These are phyloP conservation scores for Telopea speciosissima DNA, from an alignment of 177 flowering plant species.

Conservation along the genomic window DNA sequence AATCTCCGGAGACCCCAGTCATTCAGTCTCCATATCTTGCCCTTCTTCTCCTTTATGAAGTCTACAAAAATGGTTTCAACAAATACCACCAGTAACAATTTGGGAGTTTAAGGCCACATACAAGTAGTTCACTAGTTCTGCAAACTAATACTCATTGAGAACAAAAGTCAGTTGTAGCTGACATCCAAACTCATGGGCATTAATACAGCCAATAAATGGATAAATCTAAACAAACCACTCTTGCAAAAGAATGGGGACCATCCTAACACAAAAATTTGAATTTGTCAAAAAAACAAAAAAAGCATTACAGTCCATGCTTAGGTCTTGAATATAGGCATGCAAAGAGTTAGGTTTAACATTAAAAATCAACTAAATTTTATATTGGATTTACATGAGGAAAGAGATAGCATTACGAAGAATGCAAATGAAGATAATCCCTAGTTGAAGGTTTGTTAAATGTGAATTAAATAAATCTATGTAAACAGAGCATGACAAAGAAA, in stretches of 20 bases:
- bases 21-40: conserved; percentile 69
- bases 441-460: neutral
- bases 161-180: neutral
- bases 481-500: conserved; percentile 1
- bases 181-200: neutral
- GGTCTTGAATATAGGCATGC: too few relatives aligned
- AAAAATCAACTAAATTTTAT: neutral
- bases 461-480: neutral
- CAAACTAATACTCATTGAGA: neutral
- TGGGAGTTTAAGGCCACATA: neutral
- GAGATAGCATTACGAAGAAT: neutral
- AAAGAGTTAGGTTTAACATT: neutral
- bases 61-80: conserved; percentile 34
- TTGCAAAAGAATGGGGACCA: neutral
- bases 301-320: neutral
- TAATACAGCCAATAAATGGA: neutral
- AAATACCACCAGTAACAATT: neutral
- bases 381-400: neutral
- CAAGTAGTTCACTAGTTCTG: neutral
- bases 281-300: too few relatives aligned
- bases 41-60: conserved; percentile 73
- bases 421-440: neutral
- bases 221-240: neutral
- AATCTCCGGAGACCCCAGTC: conserved; percentile 96
- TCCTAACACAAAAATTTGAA: neutral